Base-by-base conservation (phyloP, 345 rosid species). In the Erucastrum elatum region DNA sequence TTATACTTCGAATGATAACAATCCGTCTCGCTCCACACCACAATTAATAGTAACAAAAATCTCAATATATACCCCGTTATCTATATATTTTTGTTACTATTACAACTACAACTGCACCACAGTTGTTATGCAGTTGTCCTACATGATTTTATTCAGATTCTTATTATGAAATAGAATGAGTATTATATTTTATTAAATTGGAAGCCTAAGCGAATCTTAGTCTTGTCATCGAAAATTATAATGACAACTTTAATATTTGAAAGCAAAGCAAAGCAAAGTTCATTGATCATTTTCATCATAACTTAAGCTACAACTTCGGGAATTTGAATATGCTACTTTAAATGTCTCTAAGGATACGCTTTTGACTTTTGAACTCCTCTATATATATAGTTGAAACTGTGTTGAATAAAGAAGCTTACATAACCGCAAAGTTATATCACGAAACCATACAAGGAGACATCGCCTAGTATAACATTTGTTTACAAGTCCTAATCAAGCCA, bases 261-360 rank as follows among this genome's bases (percentile, higher is more conserved):
- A 80, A 64, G 75, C 79, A 21, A 21, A 64, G 75, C 79, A 21
- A 21, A 21, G 21, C 21, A 80, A 80, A 80, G 72, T n/a, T 74
- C 37, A 63, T 8, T n/a, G 16, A 62, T 49, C 69, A 39, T n/a
- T 58, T 44, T 26, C 58, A 46, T 74, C 82, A 70, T 80, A 64
- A 80, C 75, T 80, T 75, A 69, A 80, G 79, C 79, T 79, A 63
- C 56, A 69, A 80, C 76, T 69, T 62, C 65, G 67, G 82, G 72
- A 79, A 34, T 15, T 44, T 62, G 29, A 76, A 51, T 67, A 80
- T 68, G 78, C 75, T 68, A 75, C 75, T 39, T 64, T 80, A 30
- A 64, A 37, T 74, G 65, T 62, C 66, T 55, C 37, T 2, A 1
- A 74, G 34, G 70, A 49, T 62, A 53, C 5, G 35, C 53, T 65